Conservation (phyloP, 2,329 filamentous ascomycete genomes). For the Penicillium sp. region DNA sequence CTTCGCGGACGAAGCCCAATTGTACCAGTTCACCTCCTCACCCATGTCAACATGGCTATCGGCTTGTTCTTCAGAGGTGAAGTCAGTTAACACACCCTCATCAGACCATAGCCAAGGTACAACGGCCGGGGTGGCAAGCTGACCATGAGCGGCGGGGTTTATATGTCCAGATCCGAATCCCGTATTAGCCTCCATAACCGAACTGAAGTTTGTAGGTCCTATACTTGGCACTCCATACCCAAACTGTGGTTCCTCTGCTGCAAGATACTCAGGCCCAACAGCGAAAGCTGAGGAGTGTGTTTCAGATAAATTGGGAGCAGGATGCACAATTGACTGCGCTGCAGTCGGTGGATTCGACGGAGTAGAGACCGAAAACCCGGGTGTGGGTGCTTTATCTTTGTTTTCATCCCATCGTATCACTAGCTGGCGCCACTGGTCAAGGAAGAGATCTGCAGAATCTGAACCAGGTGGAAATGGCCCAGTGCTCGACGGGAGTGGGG, state of each 20-base stretch:
- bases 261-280: neutral
- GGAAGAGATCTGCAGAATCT: constrained; percentile 15
- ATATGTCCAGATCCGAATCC: neutral
- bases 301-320: neutral
- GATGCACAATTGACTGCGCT: neutral
- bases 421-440: constrained; percentile 26
- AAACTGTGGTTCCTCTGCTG: neutral
- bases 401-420: constrained; percentile 1
- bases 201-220: neutral
- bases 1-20: constrained; percentile 33
- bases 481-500: constrained; percentile 22
- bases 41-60: constrained; percentile 14
- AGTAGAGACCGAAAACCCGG: no score
- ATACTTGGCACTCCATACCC: neutral
- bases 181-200: neutral
- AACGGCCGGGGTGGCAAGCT: neutral
- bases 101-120: constrained; percentile 16
- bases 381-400: no score
- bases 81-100: constrained; percentile 6
- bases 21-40: constrained; percentile 32
- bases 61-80: neutral
- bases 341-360: neutral
- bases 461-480: constrained; percentile 18
- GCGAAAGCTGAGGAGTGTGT: neutral
- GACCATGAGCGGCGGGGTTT: no score